Conservation (phyloP, 2,329 filamentous ascomycete genomes). For the Ceratocystis colombiana region DNA sequence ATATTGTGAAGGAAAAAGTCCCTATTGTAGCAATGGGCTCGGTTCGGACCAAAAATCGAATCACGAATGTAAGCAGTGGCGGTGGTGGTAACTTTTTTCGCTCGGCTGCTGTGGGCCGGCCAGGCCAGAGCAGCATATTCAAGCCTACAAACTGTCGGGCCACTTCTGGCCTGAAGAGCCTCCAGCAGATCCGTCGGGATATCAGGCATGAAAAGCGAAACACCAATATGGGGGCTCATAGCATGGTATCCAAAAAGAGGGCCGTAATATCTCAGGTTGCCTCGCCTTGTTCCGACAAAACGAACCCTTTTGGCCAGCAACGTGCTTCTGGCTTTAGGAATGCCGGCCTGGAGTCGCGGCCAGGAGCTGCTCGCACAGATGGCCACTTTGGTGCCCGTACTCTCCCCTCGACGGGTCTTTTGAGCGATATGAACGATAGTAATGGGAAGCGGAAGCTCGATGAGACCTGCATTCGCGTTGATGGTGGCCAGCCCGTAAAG, state of each 20-base stretch:
- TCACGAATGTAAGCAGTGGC: conserved; percentile 17
- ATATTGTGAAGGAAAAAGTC: conserved; percentile 6
- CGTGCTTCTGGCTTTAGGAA: not conserved
- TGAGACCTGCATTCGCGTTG: not conserved
- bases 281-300: not conserved
- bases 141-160: not conserved
- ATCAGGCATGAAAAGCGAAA: not conserved
- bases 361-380: too few species aligned
- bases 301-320: not conserved
- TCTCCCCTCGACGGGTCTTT: not conserved
- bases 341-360: not conserved
- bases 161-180: not conserved
- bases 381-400: not conserved
- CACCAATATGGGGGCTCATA: not conserved
- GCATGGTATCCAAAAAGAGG: not conserved
- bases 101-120: not conserved
- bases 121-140: not conserved
- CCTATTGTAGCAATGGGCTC: conserved; percentile 6
- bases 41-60: conserved; percentile 17
- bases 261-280: not conserved
- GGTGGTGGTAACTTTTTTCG: conserved; percentile 6
- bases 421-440: not conserved
- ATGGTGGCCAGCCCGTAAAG: not conserved
- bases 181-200: conserved; percentile 8
- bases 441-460: conserved; percentile 8